Evolutionary conservation across 345 rosid genomes (phyloP), one percentile per base, ranked within the genome.

Genomic region (Eucalyptus marginata): DNA sequence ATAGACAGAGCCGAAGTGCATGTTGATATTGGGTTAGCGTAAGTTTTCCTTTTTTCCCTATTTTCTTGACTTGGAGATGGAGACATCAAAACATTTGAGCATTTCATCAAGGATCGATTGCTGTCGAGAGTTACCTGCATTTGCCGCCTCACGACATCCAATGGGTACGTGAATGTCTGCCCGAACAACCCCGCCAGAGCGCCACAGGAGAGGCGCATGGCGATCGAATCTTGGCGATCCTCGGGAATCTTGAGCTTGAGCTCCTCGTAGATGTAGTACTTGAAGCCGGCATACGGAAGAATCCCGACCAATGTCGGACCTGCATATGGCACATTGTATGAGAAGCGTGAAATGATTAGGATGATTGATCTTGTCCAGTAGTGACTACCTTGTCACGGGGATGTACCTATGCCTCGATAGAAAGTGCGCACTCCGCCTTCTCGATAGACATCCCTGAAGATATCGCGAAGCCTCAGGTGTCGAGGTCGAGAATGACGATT

Each of bases 131-230:
- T 62, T 91, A 98, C 99, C 98, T 97, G 99, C 99, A 98, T 98
- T 91, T 98, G 99, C 88, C 99, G 94, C 91, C 98, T 94, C 56
- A 97, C 98, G 87, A 98, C 99, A 93, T 98, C 98, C 89, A 98
- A 87, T 13, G 99, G 99, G 89, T 98, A 97, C 29, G 99, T 98
- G 80, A 95, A 90, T 62, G 99, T 97, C 93, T 98, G 99, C 79
- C 99, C 99, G 51, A 97, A 89, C 91, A 98, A 91, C 89, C 99
- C 99, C 52, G 99, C 99, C 44, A 97, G 87, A 33, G 98, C 99
- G 89, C 99, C 99, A 90, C 99, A 98, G 86, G 96, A 94, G 90
- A 98, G 95, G 89, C 94, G 96, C 97, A 95, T 93, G 49, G 88
- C 84, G 90, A 97, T 95, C 31, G 98, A 96, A 90, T 95, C 95